These are phyloP conservation scores for Aspergillus aculeatinus DNA, from an alignment of 2,329 filamentous ascomycete genomes.

Conservation along the genomic window DNA sequence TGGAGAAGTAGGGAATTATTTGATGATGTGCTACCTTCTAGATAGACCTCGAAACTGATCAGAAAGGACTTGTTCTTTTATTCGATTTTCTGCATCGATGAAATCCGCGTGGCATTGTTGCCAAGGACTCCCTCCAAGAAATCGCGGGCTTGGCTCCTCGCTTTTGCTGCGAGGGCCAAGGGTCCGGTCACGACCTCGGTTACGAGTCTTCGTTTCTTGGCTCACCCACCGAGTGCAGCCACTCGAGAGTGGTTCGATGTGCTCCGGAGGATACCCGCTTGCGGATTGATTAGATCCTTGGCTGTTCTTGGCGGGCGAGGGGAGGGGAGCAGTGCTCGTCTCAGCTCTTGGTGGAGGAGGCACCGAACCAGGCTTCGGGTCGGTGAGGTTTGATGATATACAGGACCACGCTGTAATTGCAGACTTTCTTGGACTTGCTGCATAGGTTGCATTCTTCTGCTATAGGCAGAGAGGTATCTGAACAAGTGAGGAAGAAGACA, in stretches of 20 bases:
- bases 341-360: too few species aligned
- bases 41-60: not conserved
- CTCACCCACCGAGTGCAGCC: not conserved
- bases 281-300: not conserved
- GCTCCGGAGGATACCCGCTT: not conserved
- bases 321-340: not conserved
- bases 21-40: too few species aligned
- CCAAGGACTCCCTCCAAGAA: not conserved
- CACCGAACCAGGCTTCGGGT: too few species aligned
- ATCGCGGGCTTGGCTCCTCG: not conserved
- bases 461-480: rapidly evolving
- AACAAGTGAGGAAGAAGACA: too few species aligned
- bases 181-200: not conserved
- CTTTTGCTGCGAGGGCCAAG: not conserved
- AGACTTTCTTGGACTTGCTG: too few species aligned
- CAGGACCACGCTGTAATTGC: too few species aligned
- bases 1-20: not conserved
- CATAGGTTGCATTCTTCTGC: too few species aligned
- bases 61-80: not conserved
- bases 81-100: not conserved
- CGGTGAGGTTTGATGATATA: not conserved
- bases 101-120: not conserved
- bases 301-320: not conserved
- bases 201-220: not conserved
- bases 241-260: not conserved